Evolutionary conservation across 129 eudicot genomes (phyloP).

Genomic region (Deinandra increscens): DNA sequence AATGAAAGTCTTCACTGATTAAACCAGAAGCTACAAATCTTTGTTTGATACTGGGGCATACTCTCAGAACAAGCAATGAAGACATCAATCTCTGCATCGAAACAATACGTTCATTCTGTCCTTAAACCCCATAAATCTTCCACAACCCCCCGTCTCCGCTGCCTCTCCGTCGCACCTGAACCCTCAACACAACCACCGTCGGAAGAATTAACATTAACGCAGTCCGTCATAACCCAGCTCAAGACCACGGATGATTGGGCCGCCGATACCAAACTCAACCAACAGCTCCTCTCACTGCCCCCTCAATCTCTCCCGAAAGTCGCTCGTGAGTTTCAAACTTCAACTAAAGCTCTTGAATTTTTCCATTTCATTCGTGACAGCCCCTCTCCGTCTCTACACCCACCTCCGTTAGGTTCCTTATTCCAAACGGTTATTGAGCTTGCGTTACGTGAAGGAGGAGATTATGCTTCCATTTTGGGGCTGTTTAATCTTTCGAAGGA

Average conservation of each 20-base stretch:
- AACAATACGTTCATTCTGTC: conserved; percentile 26
- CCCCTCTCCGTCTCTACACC: conserved; percentile 20
- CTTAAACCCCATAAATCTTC: conserved; percentile 38
- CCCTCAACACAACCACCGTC: conserved; percentile 28
- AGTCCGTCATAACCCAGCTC: conserved; percentile 44
- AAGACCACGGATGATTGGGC: conserved; percentile 49
- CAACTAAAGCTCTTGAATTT: conserved; percentile 55
- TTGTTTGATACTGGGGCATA: not conserved
- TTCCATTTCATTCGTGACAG: conserved; percentile 41
- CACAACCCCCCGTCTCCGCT: conserved; percentile 34
- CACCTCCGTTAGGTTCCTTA: conserved; percentile 26
- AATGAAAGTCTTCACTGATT: not conserved
- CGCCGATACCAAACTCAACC: conserved; percentile 28
- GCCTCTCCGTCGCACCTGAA: conserved; percentile 35
- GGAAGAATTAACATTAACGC: conserved; percentile 11
- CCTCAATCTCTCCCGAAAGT: conserved; percentile 44
- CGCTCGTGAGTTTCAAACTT: conserved; percentile 50
- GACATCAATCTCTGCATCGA: conserved; percentile 22
- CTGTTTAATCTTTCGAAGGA: conserved; percentile 46
- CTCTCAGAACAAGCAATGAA: conserved; percentile 19
- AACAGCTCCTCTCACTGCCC: conserved; percentile 42
- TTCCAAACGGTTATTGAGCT: conserved; percentile 64
- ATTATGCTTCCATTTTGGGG: conserved; percentile 15
- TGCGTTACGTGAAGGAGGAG: conserved; percentile 38
- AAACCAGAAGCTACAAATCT: no score